These are phyloP conservation scores for Canavalia gladiata DNA, from an alignment of 306 rosid species.

Conservation along the genomic window DNA sequence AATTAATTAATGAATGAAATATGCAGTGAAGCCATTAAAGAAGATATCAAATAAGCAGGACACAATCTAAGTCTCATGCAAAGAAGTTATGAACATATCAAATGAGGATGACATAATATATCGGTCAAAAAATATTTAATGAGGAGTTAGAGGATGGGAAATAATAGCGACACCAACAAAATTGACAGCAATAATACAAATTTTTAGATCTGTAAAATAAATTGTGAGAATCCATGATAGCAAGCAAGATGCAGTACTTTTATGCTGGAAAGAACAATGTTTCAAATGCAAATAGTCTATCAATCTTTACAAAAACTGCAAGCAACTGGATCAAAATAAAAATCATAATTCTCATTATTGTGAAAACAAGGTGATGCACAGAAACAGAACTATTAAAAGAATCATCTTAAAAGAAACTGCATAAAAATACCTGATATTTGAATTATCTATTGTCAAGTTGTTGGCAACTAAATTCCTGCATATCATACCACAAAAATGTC, in stretches of 20 bases:
- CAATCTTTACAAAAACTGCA: not conserved
- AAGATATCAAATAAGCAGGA: not conserved
- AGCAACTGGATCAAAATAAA: not conserved
- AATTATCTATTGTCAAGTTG: conserved; percentile 66
- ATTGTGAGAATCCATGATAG: not conserved
- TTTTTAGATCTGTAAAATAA: not conserved
- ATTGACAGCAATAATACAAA: not conserved
- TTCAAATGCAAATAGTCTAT: not conserved
- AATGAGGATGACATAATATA: not conserved
- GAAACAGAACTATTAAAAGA: not conserved
- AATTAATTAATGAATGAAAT: not conserved
- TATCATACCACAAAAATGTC: conserved; percentile 36
- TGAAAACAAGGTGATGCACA: not conserved
- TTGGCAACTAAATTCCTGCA: conserved; percentile 85
- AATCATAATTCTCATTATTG: conserved; percentile 8
- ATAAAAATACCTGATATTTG: conserved; percentile 66
- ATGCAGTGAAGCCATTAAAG: not conserved
- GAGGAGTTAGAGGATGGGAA: not conserved
- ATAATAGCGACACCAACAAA: not conserved
- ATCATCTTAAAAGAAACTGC: not conserved
- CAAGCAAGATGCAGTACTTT: not conserved
- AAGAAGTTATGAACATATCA: not conserved
- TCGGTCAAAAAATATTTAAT: not conserved
- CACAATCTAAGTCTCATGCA: not conserved
- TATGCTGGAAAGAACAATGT: not conserved